Base-by-base conservation (phyloP, 2,329 filamentous ascomycete species). In the Metarhizium guizhouense region DNA sequence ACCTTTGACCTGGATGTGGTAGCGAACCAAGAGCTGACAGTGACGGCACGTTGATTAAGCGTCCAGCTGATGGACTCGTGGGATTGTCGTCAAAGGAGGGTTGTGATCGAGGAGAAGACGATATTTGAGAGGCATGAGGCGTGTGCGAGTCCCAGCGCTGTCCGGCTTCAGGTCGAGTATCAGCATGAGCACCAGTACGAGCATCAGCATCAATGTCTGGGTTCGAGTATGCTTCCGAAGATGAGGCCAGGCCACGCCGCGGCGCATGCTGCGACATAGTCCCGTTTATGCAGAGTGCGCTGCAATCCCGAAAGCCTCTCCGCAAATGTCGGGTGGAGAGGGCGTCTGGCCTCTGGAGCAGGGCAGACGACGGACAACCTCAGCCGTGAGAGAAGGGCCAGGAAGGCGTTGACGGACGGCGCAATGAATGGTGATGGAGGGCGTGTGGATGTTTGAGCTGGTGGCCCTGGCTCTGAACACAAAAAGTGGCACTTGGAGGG, bases 231-330 rank as follows among this genome's bases (percentile, higher is more conserved):
- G 55, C 40, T 34, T 55, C 56, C 43, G 42, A 53, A 65, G 66
- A 67, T 68, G 67, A 71, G 65, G 51, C 32, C 42, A 76, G 69
- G 65, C 71, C 70, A 68, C 68, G 70, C 68, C 73, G 74, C 70
- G 72, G 71, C 68, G 72, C 72, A 73, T 74, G 74, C 71, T 79
- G 77, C 71, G 77, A 77, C 77, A 80, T 79, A 73, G 71, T 76
- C 69, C 68, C 43, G 55, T 56, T 58, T 55, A 57, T 60, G 58
- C 59, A 53, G 45, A 50, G 58, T 57, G 55, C 32, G 55, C 55
- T 58, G 58, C 56, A 58, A 53, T 58, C 57, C 42, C 51, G 43
- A 36, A 40, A 52, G 53, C 51, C 42, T 48, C 56, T 56, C 56
- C 50, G 51, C 56, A 56, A 53, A 38, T 53, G 16, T 52, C 47